Evolutionary conservation across 176 grass and related monocot species (phyloP).

Genomic region (Eleusine coracana): DNA sequence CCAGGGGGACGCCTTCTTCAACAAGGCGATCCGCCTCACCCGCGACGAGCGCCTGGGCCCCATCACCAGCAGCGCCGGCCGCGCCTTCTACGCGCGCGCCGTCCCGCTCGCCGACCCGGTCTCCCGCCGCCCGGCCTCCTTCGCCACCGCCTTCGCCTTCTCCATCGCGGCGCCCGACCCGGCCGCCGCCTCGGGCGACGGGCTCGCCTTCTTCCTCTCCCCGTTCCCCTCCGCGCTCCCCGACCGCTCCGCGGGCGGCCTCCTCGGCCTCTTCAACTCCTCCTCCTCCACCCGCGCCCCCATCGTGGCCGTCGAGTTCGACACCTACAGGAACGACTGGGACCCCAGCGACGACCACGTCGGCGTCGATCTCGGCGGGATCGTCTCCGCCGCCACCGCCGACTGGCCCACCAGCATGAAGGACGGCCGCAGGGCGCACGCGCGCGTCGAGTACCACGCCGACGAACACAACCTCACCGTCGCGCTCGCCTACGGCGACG

Average conservation of each 20-base stretch:
- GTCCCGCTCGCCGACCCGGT: constrained; percentile 57
- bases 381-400: constrained; percentile 47
- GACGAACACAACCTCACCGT: constrained; percentile 59
- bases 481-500: constrained; percentile 61
- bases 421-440: constrained; percentile 62
- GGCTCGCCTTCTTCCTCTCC: constrained; percentile 83
- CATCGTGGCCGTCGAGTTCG: constrained; percentile 81
- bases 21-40: constrained; percentile 71
- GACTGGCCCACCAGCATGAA: constrained; percentile 62
- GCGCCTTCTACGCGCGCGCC: constrained; percentile 54
- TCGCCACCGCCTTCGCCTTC: constrained; percentile 72
- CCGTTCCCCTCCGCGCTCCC: constrained; percentile 64
- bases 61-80: constrained; percentile 63
- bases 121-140: constrained; percentile 51
- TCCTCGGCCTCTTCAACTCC: constrained; percentile 68
- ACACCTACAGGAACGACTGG: constrained; percentile 68
- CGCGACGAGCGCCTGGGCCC: constrained; percentile 64
- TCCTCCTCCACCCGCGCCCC: background rate
- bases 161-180: constrained; percentile 51
- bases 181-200: constrained; percentile 53
- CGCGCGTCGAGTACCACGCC: constrained; percentile 70
- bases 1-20: constrained; percentile 83
- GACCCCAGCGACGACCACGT: constrained; percentile 69
- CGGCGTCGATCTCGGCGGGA: constrained; percentile 63
- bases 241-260: constrained; percentile 52